Base-by-base conservation (phyloP, 1,284 basidiomycete genomes). In the Sanghuangporus sanghuang region DNA sequence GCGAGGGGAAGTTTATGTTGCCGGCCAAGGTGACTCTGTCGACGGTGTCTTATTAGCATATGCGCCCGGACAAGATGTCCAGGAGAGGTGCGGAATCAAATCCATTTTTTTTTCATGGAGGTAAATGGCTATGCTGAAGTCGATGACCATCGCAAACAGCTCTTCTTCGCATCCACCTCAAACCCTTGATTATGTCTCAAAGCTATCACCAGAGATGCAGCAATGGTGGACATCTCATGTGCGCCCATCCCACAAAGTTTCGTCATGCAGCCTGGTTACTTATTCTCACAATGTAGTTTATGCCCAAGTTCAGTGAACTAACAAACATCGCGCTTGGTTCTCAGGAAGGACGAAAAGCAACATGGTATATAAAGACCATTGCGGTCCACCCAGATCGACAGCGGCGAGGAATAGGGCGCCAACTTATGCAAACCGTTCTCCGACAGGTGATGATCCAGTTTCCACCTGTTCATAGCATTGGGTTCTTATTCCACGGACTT, bases 181-280 rank as follows among this genome's bases (percentile, higher is more conserved):
- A n/a, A 40, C 14, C 6, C 8, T 38, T 7, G 65, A 63, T 23
- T 66, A 59, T 53, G 58, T 66, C 7, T 46, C 65, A 23, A 63
- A 52, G 27, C 62, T 66, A 52, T 54, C 65, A 2, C 58, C 62
- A 6, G 65, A 66, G 35, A 66, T 66, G 65, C 65, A 66, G 46
- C 65, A 63, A 39, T 66, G 65, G 65, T 66, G 65, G 65, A 48
- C 48, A 8, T 44, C 56, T n/a, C 61, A 66, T 59, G 65, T 66
- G 32, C n/a, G 58, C 39, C n/a, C 18, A 11, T 52, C 50, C n/a
- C 5, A 11, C 32, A 12, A 14, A 23, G 18, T 38, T 18, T 18
- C 18, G 18, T 16, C 7, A n/a, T 27, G 42, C 52, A 5, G 35
- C 46, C n/a, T 32, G 4, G n/a, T 61, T 23, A 27, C 62, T 57